Conservation (phyloP, 495 filamentous ascomycete species). For the Hypoxylon subgilvum region DNA sequence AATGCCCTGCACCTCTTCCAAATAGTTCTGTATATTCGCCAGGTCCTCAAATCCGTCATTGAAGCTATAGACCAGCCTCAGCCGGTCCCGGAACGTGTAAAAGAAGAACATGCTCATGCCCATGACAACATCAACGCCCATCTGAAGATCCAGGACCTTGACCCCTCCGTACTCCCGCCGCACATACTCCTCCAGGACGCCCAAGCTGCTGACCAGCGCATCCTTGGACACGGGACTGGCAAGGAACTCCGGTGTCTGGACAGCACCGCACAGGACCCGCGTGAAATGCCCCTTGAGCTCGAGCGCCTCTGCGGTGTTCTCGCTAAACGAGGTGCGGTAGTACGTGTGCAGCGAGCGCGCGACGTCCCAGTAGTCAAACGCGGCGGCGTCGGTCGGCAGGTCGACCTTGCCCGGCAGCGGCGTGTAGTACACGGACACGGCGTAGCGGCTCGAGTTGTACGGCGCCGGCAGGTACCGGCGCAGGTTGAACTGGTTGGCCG, state of each 20-base stretch:
- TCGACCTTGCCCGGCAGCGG: conserved; percentile 20
- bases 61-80: conserved; percentile 29
- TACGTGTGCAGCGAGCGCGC: conserved; percentile 25
- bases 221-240: conserved; percentile 26
- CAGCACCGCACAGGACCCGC: conserved; percentile 1
- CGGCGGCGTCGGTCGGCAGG: too few relatives aligned
- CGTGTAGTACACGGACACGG: conserved; percentile 26
- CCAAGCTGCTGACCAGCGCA: conserved; percentile 28
- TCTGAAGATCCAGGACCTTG: conserved; percentile 23
- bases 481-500: conserved; percentile 28
- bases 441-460: conserved; percentile 26
- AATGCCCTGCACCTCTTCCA: conserved; percentile 21
- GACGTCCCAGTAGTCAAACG: conserved; percentile 19
- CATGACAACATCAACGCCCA: conserved; percentile 28
- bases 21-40: conserved; percentile 24
- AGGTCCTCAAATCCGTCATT: conserved; percentile 31
- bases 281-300: conserved; percentile 24
- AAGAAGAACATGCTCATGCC: conserved; percentile 32
- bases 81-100: conserved; percentile 23
- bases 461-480: conserved; percentile 24
- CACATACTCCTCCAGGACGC: conserved; percentile 20
- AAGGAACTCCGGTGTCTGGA: conserved; percentile 28
- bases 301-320: conserved; percentile 16
- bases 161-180: conserved; percentile 28
- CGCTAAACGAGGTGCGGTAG: conserved; percentile 21